Evolutionary conservation across 257 asterid genomes (phyloP), one percentile per base, ranked within the genome.

Genomic region (Salvia splendens): DNA sequence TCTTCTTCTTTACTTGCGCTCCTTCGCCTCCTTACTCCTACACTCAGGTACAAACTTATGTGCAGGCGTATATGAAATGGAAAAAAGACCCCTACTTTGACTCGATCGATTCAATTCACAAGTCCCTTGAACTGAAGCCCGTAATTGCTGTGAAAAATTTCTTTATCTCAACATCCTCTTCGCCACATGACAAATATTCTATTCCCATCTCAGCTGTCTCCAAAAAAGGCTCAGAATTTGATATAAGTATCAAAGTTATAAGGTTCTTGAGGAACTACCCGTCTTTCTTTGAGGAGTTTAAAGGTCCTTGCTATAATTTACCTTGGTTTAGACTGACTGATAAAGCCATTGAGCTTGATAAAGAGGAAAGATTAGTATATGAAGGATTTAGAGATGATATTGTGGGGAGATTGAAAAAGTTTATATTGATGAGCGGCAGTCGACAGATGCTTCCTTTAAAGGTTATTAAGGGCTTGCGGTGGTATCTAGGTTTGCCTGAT

Each of bases 261-360:
- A 80, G 87, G 74, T 92, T 85, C 86, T 73, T 92, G 84, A 83
- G 96, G 64, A 75, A 65, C 71, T 85, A 89, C 64, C 98, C 98
- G 20, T 87, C 98, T 20, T 78, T 87, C 68, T 89, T 92, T 12
- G 96, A 92, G 85, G 98, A 92, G 84, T 89, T 87, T 20, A 66
- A 58, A 57, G 98, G 96, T 17, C 95, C 96, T 12, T 73, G 81
- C 75, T 92, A 81, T 24, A 24, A 24, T 2, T 2, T 24, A 24
- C 30, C 30, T 24, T 24, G 1, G 30, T 24, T 24, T 24, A 24
- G 30, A 24, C 30, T 24, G 1, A 24, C 30, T 24, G 30, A 24
- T 24, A 24, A 24, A 1, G 30, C 30, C 30, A 24, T 24, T 24
- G 3, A 1, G 30, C 30, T 24, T 2, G 30, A 24, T 24, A 24